Evolutionary conservation across 2,329 filamentous ascomycete genomes (phyloP), one percentile per base, ranked within the genome.

Genomic region (Teratosphaeriaceae sp.): DNA sequence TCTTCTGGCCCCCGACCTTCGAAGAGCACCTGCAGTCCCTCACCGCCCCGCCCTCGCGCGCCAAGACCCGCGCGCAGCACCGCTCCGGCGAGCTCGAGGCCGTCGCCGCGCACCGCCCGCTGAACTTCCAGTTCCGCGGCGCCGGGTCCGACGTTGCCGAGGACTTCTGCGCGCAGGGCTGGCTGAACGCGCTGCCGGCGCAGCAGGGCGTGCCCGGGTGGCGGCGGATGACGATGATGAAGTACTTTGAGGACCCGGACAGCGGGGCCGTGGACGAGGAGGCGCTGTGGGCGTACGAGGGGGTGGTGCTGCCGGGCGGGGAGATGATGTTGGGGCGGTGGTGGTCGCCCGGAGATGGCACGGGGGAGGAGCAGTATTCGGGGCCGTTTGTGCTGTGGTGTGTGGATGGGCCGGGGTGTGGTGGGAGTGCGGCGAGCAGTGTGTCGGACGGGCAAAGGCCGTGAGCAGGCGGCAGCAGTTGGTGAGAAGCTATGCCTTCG

Each of bases 181-280:
- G 70, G 62, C 57, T 78, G 16, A 74, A 75, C 49, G 58, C 67
- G 0, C 57, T 78, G 1, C 70, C 70, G 1, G 51, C 61, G 2
- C 75, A 78, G 48, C 47, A 65, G 13, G 66, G 63, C 1, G 70
- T 78, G 11, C 66, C 69, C 0, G 75, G 75, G 16, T 79, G 71
- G 64, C 71, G 75, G 58, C 67, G 74, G 23, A 61, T 78, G 43
- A 72, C 68, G 0, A 71, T 78, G 61, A 72, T 78, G 66, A 75
- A 74, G 55, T 72, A 73, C 49, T 71, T 65, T 48, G 40, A 48
- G 1, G 57, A 66, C 12, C 47, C 61, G 1, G 43, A 60, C 3
- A 34, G n/a, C 5, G 50, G 48, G 18, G 48, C 4, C 42, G 59
- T 40, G 16, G 58, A 63, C 20, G 38, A 41, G 7, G 62, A 65